These are phyloP conservation scores for Trichocladium uniseriatum DNA, from an alignment of 495 filamentous ascomycete genomes.

Conservation along the genomic window DNA sequence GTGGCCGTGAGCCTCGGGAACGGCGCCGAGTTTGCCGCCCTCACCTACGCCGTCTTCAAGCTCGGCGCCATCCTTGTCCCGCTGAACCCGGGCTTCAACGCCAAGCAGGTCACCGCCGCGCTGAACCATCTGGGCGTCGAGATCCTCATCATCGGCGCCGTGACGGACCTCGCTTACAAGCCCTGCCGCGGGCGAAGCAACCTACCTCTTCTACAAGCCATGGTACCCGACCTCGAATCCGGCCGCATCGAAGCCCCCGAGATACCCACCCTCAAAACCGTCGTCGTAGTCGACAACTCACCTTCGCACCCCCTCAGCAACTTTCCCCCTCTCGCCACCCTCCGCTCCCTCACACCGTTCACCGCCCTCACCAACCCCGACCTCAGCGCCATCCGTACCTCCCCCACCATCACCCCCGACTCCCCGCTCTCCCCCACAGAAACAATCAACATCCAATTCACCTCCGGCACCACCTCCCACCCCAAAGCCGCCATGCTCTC, in stretches of 20 bases:
- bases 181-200: conserved; percentile 62
- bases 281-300: conserved; percentile 80
- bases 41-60: conserved; percentile 86
- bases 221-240: conserved; percentile 51
- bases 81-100: conserved; percentile 86
- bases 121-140: conserved; percentile 64
- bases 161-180: conserved; percentile 80
- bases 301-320: conserved; percentile 31
- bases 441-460: conserved; percentile 93
- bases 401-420: conserved; percentile 35
- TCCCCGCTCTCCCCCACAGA: conserved; percentile 53
- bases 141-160: conserved; percentile 72
- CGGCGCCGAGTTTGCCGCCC: conserved; percentile 66
- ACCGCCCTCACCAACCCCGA: conserved; percentile 40
- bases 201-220: conserved; percentile 52
- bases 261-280: conserved; percentile 57
- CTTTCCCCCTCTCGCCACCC: conserved; percentile 20
- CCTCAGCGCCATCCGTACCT: conserved; percentile 1
- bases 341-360: conserved; percentile 43
- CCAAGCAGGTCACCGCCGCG: conserved; percentile 65
- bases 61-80: conserved; percentile 86
- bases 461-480: conserved; percentile 78
- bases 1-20: conserved; percentile 85
- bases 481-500: conserved; percentile 90
- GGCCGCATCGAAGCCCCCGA: conserved; percentile 49